phyloP scores from a whole-genome alignment of 768 basidiomycete genomes.

The Polyporus arcularius region DNA sequence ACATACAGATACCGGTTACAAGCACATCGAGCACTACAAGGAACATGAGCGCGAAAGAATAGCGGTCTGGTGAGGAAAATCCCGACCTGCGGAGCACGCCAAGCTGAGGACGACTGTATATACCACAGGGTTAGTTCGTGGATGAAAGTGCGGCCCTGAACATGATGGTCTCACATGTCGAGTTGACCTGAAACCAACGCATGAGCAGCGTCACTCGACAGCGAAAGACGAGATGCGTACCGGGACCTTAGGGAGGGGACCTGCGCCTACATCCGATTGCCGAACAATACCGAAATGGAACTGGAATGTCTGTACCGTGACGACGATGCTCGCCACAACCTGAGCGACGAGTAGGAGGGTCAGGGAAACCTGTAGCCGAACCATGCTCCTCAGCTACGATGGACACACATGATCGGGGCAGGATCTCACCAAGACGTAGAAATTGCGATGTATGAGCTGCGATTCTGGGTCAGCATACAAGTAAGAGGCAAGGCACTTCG shows the following conservation, averaged over 20 bases:
- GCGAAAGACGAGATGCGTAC: not conserved
- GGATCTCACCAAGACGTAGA: constrained; percentile 13
- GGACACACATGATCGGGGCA: not conserved
- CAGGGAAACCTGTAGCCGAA: constrained; percentile 6
- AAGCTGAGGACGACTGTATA: constrained; percentile 19
- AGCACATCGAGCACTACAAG: constrained; percentile 22
- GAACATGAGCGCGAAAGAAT: not conserved
- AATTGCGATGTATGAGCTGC: constrained; percentile 18
- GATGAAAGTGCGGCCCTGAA: not conserved
- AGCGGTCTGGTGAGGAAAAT: not conserved
- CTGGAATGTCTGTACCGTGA: constrained; percentile 18
- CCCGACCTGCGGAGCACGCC: constrained; percentile 16
- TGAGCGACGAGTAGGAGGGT: constrained; percentile 10
- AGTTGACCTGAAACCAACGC: constrained; percentile 3
- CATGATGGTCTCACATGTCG: constrained; percentile 9
- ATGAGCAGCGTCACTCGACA: not conserved
- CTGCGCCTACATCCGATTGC: constrained; percentile 7
- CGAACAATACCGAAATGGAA: constrained; percentile 18
- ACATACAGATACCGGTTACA: constrained; percentile 21
- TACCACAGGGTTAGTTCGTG: not conserved
- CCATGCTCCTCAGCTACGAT: not conserved
- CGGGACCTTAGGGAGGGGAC: constrained; percentile 14
- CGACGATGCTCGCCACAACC: constrained; percentile 12
- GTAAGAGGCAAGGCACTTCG: not conserved
- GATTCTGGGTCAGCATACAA: not conserved